Base-by-base conservation (phyloP, 2,329 filamentous ascomycete species). In the Ceratocystiopsis sp. region DNA sequence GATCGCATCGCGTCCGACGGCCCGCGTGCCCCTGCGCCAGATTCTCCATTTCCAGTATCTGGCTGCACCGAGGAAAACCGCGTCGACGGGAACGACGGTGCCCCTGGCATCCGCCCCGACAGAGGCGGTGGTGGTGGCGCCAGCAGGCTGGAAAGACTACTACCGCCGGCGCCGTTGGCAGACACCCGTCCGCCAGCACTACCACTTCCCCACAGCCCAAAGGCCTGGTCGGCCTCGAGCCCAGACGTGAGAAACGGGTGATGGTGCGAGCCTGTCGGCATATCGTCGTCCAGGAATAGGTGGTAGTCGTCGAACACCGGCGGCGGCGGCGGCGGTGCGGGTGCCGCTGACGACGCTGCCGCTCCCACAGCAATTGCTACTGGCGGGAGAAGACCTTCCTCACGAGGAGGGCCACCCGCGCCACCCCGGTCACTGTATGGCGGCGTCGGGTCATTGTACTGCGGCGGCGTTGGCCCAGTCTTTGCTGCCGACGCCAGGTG, bases 251-350 rank as follows among this genome's bases (percentile, higher is more conserved):
- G 54, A 43, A 74, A 71, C 21, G 21, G 21, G 21, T 21, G 21
- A 8, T 21, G 21, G 48, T 75, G 68, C 0, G 70, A 67, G 9
- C 70, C 67, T 1, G 67, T 59, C 11, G 62, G 61, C 49, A 72
- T 71, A 41, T 76, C 71, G 52, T 76, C 73, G 52, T 76, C 73
- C 42, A 76, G 57, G 46, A 77, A 75, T 13, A 75, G 55, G 46
- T 74, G 71, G 48, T 75, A 75, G 49, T 73, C 70, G 44, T 75
- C 69, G 47, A 71, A 69, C 1, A 58, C 53, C 1, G 66, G 55
- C 3, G 57, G 54, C 4, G 60, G 59, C 0, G 58, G 57, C 40
- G 21, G n/a, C 21, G 21, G 21, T 4, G 21, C 21, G 4, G 4
- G 21, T 64, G 61, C 10, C 58, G 57, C 2, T 59, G 51, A 5